These are phyloP conservation scores for Linnemannia exigua DNA, from an alignment of 192 early-diverging fungal genomes.

Conservation along the genomic window DNA sequence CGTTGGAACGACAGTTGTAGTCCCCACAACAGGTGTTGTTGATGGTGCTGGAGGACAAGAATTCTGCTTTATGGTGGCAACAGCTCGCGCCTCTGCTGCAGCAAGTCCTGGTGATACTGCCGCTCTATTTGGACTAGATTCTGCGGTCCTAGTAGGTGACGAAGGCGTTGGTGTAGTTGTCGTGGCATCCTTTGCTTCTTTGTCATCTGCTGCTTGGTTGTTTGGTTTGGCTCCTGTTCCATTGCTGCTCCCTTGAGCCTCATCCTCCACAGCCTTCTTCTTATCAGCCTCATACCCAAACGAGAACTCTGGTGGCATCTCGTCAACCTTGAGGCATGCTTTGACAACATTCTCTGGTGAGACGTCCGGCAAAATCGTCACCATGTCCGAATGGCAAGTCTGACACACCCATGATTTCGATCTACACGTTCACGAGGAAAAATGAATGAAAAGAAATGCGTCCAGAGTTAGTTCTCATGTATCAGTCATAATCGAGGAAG, in stretches of 20 bases:
- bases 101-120: background rate
- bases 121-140: background rate
- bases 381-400: constrained; percentile 45
- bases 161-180: background rate
- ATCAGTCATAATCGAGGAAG: background rate
- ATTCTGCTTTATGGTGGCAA: background rate
- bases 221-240: background rate
- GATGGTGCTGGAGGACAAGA: background rate
- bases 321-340: constrained; percentile 39
- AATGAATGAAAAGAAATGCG: background rate
- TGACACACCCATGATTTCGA: constrained; percentile 58
- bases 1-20: background rate
- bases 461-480: background rate
- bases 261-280: constrained; percentile 29
- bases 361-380: constrained; percentile 55
- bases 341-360: constrained; percentile 49
- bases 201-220: background rate
- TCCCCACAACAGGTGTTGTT: background rate
- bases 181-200: background rate
- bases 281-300: constrained; percentile 53
- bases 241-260: constrained; percentile 1
- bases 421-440: constrained; percentile 18
- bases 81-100: background rate
- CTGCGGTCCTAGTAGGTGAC: background rate
- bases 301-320: constrained; percentile 56